phyloP scores from a whole-genome alignment of 306 rosid species.

The Citrullus colocynthis region DNA sequence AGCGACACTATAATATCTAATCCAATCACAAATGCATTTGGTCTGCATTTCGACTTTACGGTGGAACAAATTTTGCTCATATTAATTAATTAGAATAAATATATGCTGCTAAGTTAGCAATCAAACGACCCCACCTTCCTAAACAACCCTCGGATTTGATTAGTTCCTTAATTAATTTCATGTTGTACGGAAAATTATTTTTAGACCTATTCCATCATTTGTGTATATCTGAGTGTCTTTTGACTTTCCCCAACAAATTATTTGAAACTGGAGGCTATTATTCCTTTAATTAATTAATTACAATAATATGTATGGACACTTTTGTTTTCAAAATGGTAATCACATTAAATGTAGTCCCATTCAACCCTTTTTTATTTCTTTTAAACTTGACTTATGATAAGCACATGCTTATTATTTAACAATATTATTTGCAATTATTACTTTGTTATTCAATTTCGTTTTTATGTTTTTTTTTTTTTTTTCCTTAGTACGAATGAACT shows the following conservation, averaged over 20 bases:
- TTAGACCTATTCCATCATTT: not conserved
- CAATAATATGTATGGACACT: not conserved
- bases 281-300: not conserved
- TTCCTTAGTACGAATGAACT: too few relatives aligned
- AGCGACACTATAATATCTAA: not conserved
- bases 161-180: not conserved
- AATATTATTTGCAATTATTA: too few relatives aligned
- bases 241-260: not conserved
- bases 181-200: not conserved
- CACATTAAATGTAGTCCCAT: too few relatives aligned
- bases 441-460: too few relatives aligned
- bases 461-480: too few relatives aligned
- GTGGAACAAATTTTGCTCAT: slow-evolving; percentile 1
- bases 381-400: too few relatives aligned
- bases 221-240: not conserved
- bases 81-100: not conserved
- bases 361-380: too few relatives aligned
- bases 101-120: not conserved
- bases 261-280: not conserved
- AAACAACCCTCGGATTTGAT: not conserved
- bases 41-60: not conserved
- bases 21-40: slow-evolving; percentile 1
- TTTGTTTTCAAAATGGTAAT: too few relatives aligned
- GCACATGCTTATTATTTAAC: too few relatives aligned
- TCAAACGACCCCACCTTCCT: not conserved